These are phyloP conservation scores for Williopsis jadinii DNA, from an alignment of 1,139 yeast species.

Conservation along the genomic window DNA sequence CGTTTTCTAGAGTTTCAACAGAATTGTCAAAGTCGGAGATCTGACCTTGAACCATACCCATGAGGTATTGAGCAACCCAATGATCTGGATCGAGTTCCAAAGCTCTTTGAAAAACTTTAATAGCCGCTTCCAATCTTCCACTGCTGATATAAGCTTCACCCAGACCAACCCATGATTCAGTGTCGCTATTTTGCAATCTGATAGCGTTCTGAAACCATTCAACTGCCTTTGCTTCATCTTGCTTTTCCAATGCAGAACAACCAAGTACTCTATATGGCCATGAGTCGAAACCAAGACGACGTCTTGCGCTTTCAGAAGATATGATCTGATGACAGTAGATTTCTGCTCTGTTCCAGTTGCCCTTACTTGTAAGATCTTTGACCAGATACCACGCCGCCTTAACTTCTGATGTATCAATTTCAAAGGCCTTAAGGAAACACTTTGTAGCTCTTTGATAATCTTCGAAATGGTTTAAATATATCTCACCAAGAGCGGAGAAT, in stretches of 20 bases:
- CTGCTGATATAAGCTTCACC: constrained; percentile 88
- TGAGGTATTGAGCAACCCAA: constrained; percentile 60
- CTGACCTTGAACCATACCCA: constrained; percentile 53
- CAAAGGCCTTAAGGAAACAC: constrained; percentile 87
- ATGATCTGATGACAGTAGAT: constrained; percentile 59
- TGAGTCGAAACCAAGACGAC: constrained; percentile 37
- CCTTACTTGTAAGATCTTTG: constrained; percentile 51
- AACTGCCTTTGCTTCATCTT: constrained; percentile 73
- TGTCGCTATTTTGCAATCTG: constrained; percentile 58
- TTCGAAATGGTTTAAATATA: constrained; percentile 49
- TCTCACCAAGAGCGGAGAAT: constrained; percentile 70
- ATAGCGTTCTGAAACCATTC: constrained; percentile 86
- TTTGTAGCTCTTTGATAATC: constrained; percentile 72
- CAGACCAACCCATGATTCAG: constrained; percentile 84
- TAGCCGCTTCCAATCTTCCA: constrained; percentile 83
- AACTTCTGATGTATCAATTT: constrained; percentile 70
- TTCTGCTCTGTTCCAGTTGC: constrained; percentile 86
- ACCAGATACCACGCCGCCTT: constrained; percentile 71
- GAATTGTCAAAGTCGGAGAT: constrained; percentile 46
- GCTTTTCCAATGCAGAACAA: constrained; percentile 62
- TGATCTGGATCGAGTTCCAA: constrained; percentile 41
- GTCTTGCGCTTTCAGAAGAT: constrained; percentile 53
- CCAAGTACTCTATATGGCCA: constrained; percentile 95
- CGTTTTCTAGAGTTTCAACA: constrained; percentile 32
- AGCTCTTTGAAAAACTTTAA: constrained; percentile 72